Conservation (phyloP, 2,329 filamentous ascomycete species). For the Drechmeria coniospora region DNA sequence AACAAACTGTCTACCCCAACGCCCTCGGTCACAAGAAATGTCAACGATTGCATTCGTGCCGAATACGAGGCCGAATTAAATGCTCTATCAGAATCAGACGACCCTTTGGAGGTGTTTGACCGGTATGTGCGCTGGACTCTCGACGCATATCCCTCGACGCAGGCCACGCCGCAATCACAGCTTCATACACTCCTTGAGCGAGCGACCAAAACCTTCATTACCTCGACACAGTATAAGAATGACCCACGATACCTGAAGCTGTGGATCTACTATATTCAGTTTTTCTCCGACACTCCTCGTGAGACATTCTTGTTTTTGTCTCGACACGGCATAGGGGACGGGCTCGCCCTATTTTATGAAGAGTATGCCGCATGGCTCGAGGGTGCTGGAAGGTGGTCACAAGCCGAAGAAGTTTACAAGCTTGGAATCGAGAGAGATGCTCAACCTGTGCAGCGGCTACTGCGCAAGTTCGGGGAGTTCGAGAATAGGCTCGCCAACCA, state of each 20-base stretch:
- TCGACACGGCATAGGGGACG: slow-evolving; percentile 74
- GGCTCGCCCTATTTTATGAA: slow-evolving; percentile 85
- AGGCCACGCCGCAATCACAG: slow-evolving; percentile 83
- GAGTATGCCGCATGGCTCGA: slow-evolving; percentile 94
- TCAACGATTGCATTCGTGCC: slow-evolving; percentile 65
- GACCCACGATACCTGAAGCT: slow-evolving; percentile 85
- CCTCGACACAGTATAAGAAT: slow-evolving; percentile 80
- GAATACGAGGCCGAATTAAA: slow-evolving; percentile 77
- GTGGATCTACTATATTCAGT: slow-evolving; percentile 85
- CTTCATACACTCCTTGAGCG: slow-evolving; percentile 79
- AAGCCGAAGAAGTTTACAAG: slow-evolving; percentile 88
- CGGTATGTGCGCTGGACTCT: slow-evolving; percentile 95
- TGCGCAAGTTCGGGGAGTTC: slow-evolving; percentile 88
- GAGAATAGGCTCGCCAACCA: slow-evolving; percentile 58
- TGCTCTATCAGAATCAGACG: slow-evolving; percentile 71
- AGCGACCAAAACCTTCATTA: slow-evolving; percentile 78
- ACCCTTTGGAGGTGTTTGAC: slow-evolving; percentile 89
- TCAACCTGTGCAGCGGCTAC: slow-evolving; percentile 60
- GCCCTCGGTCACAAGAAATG: slow-evolving; percentile 56
- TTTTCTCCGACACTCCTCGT: slow-evolving; percentile 85
- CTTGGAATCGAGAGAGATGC: slow-evolving; percentile 82
- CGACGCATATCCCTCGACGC: slow-evolving; percentile 84
- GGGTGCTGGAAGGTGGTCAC: slow-evolving; percentile 63
- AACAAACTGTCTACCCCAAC: slow-evolving; percentile 46
- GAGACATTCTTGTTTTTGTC: slow-evolving; percentile 88